These are phyloP conservation scores for Trichophyton simii DNA, from an alignment of 2,329 filamentous ascomycete genomes.

Conservation along the genomic window DNA sequence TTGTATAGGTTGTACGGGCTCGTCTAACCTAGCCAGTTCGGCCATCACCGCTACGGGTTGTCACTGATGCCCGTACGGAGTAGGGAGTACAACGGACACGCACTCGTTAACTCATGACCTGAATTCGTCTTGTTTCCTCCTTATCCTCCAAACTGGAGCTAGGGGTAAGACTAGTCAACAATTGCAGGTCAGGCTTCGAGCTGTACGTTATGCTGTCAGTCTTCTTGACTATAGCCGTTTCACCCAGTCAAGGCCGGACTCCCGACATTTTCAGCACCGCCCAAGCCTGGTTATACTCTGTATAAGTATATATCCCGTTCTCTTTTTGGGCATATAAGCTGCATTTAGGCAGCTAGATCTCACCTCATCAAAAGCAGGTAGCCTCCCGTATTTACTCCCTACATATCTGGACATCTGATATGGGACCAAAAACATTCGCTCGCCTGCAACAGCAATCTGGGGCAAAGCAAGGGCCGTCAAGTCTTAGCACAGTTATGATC, in stretches of 20 bases:
- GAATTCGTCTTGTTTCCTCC: neutral
- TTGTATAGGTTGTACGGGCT: neutral
- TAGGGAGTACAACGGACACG: neutral
- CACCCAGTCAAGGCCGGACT: neutral
- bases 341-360: neutral
- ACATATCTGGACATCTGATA: neutral
- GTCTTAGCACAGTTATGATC: constrained; percentile 2
- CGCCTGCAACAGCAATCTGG: neutral
- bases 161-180: neutral
- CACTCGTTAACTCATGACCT: neutral
- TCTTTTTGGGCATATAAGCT: neutral
- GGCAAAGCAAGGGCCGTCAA: constrained; percentile 3
- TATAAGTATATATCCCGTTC: neutral
- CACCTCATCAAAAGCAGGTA: neutral
- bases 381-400: neutral
- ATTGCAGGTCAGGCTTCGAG: neutral
- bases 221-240: neutral
- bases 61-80: neutral
- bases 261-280: neutral
- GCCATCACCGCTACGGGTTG: neutral
- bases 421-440: neutral
- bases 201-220: neutral
- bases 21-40: neutral
- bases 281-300: neutral
- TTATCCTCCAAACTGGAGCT: neutral